Base-by-base conservation (phyloP, 139 green algal species). In the Chlorella ohadii region DNA sequence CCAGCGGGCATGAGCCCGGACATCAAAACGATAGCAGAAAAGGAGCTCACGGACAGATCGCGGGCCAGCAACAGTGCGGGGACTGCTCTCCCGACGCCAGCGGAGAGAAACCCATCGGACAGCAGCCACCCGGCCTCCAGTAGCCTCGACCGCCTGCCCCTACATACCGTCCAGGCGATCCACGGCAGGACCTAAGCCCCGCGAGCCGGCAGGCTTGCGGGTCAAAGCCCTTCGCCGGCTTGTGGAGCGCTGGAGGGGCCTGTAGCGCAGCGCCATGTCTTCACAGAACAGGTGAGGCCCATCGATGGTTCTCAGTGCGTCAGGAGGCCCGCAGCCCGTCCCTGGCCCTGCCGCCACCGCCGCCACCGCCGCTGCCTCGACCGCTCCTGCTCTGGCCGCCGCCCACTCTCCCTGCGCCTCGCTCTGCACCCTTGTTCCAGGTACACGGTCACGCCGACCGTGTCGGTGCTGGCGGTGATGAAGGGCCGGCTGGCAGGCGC, bases 401-500 rank as follows among this genome's bases (percentile, higher is more conserved):
- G 20, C 68, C n/a, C 36, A 51, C 34, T 16, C 1, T 39, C 5
- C 12, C 23, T 76, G 17, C 13, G 4, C 12, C 16, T 25, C 64
- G n/a, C 13, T 31, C 33, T 12, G 38, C 13, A 25, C 4, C 70
- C 2, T 59, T 1, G 12, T 27, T 70, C 44, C 78, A 89, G 86
- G 41, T 93, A 93, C 74, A 85, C 85, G 11, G 94, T 98, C 39
- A 94, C 94, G 28, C 96, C 96, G 2, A 99, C 96, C 0, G 96
- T 99, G 70, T 98, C 96, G 16, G 92, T 98, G 27, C 85, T 98
- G 86, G 93, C 92, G 16, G 87, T 97, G 27, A 98, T 98, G 90
- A 98, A 99, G 90, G 87, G 85, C 1, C 92, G 97, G 4, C 90
- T 99, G 25, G 75, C 91, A 4, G 97, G 95, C 27, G 97, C 97